Percentiles rank a stretch among this genome's conserved stretches.
These are phyloP conservation scores for Kentomonas sorsogonicus DNA, from an alignment of 208 protist species.

Conservation along the genomic window DNA sequence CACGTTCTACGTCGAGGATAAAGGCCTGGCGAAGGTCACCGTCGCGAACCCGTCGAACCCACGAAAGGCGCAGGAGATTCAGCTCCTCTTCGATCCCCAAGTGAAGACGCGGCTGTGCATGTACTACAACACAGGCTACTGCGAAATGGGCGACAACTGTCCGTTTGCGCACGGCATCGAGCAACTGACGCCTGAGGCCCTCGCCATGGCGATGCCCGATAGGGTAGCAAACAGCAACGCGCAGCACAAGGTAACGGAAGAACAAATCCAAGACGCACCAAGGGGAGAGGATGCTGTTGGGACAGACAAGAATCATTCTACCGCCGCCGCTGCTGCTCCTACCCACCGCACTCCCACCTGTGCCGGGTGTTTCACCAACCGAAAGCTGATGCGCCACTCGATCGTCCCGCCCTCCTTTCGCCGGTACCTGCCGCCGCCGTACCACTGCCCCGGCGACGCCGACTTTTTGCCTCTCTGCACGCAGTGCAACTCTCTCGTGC, in stretches of 20 bases:
- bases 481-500: constrained; percentile 28
- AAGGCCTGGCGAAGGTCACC: constrained; percentile 26
- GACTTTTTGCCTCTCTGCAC: constrained; percentile 33
- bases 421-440: constrained; percentile 22
- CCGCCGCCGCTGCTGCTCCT: too few relatives aligned
- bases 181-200: constrained; percentile 25
- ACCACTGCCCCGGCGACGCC: constrained; percentile 10
- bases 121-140: constrained; percentile 22
- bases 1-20: constrained; percentile 44
- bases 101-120: constrained; percentile 41
- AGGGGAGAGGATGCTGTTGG: too few relatives aligned
- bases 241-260: too few relatives aligned
- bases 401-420: constrained; percentile 40
- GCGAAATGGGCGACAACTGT: constrained; percentile 29
- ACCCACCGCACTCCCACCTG: constrained; percentile 21
- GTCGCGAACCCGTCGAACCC: constrained; percentile 14
- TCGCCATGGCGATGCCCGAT: too few relatives aligned
- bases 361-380: constrained; percentile 28
- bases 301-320: too few relatives aligned
- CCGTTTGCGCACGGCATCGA: constrained; percentile 50
- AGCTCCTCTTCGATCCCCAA: constrained; percentile 39
- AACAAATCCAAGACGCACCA: too few relatives aligned
- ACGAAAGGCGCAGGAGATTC: constrained; percentile 29
- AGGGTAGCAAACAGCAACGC: too few relatives aligned
- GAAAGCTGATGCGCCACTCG: constrained; percentile 23